Evolutionary conservation across 495 filamentous ascomycete genomes (phyloP).

Genomic region (Talaromyces ruber): DNA sequence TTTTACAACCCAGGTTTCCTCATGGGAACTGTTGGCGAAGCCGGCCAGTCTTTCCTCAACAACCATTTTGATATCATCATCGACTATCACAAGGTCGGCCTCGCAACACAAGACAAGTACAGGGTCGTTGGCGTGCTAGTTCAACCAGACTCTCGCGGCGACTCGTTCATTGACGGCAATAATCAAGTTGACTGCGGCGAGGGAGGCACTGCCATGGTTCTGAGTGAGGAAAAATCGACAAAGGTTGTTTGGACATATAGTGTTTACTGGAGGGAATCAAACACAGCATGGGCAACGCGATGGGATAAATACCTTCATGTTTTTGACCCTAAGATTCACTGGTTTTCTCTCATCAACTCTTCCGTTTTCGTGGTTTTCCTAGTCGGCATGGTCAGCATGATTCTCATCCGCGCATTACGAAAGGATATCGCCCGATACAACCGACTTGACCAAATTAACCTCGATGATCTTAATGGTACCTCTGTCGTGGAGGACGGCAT

Average conservation of each 20-base stretch:
- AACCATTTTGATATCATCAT: constrained; percentile 94
- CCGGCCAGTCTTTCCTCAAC: constrained; percentile 56
- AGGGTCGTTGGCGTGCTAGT: constrained; percentile 89
- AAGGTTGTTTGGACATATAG: constrained; percentile 81
- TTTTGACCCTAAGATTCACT: constrained; percentile 92
- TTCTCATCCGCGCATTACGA: constrained; percentile 74
- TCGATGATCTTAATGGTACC: constrained; percentile 75
- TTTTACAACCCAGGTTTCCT: constrained; percentile 87
- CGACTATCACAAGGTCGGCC: constrained; percentile 73
- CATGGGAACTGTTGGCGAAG: constrained; percentile 56
- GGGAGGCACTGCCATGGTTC: constrained; percentile 38
- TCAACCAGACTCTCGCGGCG: constrained; percentile 61
- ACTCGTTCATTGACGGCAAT: constrained; percentile 44
- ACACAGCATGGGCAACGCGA: constrained; percentile 85
- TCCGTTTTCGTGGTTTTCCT: constrained; percentile 89
- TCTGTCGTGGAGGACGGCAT: constrained; percentile 81
- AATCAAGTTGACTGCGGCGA: constrained; percentile 55
- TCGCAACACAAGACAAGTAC: constrained; percentile 46
- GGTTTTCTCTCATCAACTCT: constrained; percentile 94
- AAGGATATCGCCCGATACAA: constrained; percentile 97
- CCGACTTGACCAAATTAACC: constrained; percentile 72
- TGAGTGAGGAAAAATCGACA: constrained; percentile 61
- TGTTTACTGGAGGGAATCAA: constrained; percentile 72
- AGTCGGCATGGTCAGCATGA: constrained; percentile 79
- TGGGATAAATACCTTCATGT: constrained; percentile 99